Evolutionary conservation across 768 basidiomycete genomes (phyloP), one percentile per base, ranked within the genome.

Genomic region (Termitomyces sp.): DNA sequence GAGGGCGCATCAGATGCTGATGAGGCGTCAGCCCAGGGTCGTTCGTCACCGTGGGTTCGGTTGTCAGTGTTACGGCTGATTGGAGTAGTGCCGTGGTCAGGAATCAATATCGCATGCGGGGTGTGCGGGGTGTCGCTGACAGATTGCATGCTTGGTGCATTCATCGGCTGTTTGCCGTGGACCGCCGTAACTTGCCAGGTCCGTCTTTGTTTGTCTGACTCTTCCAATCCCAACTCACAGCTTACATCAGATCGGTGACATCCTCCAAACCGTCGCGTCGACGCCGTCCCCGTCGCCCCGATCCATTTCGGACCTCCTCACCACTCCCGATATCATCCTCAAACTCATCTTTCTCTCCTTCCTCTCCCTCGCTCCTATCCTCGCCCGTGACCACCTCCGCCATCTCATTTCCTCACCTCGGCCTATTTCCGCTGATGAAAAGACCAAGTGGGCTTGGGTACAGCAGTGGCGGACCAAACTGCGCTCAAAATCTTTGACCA

Each of bases 21-120:
- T 57, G 63, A 69, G 45, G 73, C 76, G 61, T 73, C 75, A 54
- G 59, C 57, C 30, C 68, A 70, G 58, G 50, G 50, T n/a, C 72
- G 68, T 55, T 76, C 79, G 6, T 71, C 79, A 10, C 71, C 85
- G 2, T 97, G 95, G 94, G 86, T 94, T 43, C 84, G 94, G 40
- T 75, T 97, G 43, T 87, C 93, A 3, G 82, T 96, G 56, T 81
- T 98, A 60, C 84, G 95, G 48, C 84, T 96, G 56, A 83, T 96
- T 64, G 95, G 95, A 19, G 84, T 98, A 54, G 92, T 97, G 3
- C 95, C 95, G 5, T 98, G 95, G 95, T 92, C 91, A 56, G 94
- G 92, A 57, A 93, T 98, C 77, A 98, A 98, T 70, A 89, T 98
- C 56, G 94, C 94, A 44, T 96, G 89, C 70, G 94, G 94, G 51